Evolutionary conservation across 495 filamentous ascomycete genomes (phyloP).

Genomic region (Hypomontagnella monticulosa): DNA sequence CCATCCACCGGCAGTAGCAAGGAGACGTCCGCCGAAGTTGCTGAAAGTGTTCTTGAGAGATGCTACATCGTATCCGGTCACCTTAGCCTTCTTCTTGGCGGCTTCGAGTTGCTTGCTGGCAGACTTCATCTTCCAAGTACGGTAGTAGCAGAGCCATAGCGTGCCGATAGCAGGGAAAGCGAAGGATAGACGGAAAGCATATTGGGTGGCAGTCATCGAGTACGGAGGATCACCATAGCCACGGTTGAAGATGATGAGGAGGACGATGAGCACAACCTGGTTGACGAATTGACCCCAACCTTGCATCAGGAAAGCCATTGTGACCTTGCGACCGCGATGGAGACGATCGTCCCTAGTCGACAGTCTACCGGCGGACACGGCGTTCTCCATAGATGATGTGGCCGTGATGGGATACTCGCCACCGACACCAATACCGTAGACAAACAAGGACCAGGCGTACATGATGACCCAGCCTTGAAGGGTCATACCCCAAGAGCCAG

Average conservation of each 20-base stretch:
- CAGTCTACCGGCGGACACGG: slow-evolving; percentile 81
- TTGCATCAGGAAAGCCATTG: slow-evolving; percentile 94
- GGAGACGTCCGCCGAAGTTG: slow-evolving; percentile 81
- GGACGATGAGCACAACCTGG: slow-evolving; percentile 82
- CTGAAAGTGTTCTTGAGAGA: slow-evolving; percentile 78
- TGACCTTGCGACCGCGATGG: slow-evolving; percentile 92
- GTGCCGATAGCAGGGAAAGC: slow-evolving; percentile 86
- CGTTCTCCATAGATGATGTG: slow-evolving; percentile 94
- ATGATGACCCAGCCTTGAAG: slow-evolving; percentile 92
- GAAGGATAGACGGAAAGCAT: slow-evolving; percentile 86
- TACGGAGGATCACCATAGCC: slow-evolving; percentile 77
- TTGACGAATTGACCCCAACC: slow-evolving; percentile 96
- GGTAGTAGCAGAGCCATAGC: slow-evolving; percentile 91
- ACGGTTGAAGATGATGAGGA: slow-evolving; percentile 83
- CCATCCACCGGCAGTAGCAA: slow-evolving; percentile 88
- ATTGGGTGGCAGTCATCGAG: slow-evolving; percentile 74
- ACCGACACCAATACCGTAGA: slow-evolving; percentile 91
- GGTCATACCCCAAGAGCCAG: slow-evolving; percentile 82
- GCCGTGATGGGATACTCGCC: slow-evolving; percentile 97
- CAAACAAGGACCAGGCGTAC: slow-evolving; percentile 89
- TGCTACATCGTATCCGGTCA: slow-evolving; percentile 87
- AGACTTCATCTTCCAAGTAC: slow-evolving; percentile 85
- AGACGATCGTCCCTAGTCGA: slow-evolving; percentile 90
- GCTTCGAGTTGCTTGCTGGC: slow-evolving; percentile 74
- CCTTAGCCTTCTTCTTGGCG: slow-evolving; percentile 83